These are phyloP conservation scores for Porcisia hertigi DNA, from an alignment of 208 protist species.

Conservation along the genomic window DNA sequence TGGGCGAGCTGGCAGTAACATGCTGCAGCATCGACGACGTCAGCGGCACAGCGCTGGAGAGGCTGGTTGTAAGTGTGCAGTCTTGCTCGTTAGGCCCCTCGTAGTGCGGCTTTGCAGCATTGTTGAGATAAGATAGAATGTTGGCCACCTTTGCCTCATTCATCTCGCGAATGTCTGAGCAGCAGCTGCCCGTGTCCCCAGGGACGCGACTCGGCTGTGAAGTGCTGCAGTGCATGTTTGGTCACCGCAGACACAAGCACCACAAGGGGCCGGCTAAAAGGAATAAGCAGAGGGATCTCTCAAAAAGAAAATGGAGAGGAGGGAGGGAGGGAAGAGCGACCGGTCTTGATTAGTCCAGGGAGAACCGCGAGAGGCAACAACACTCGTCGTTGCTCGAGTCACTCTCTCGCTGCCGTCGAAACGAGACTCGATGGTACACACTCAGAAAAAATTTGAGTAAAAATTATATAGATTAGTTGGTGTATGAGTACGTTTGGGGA, in stretches of 20 bases:
- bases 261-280: not conserved
- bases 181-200: constrained; percentile 37
- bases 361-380: not conserved
- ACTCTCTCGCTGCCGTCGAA: constrained; percentile 10
- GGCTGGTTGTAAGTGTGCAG: constrained; percentile 17
- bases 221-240: not conserved
- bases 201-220: constrained; percentile 6
- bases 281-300: not conserved
- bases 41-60: constrained; percentile 31
- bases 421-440: not conserved
- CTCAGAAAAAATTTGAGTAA: too few relatives aligned
- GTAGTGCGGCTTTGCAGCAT: constrained; percentile 1
- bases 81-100: constrained; percentile 5
- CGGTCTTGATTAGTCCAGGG: not conserved
- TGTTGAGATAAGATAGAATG: constrained; percentile 84
- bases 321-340: too few relatives aligned
- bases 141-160: constrained; percentile 88
- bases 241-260: not conserved
- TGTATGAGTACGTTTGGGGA: not conserved
- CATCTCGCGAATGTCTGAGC: constrained; percentile 84
- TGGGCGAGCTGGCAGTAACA: constrained; percentile 25
- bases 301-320: not conserved
- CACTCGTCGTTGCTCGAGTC: not conserved
- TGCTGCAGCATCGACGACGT: constrained; percentile 38
- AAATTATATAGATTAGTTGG: too few relatives aligned